These are phyloP conservation scores for Neurospora tetraspora DNA, from an alignment of 495 filamentous ascomycete species.

Conservation along the genomic window DNA sequence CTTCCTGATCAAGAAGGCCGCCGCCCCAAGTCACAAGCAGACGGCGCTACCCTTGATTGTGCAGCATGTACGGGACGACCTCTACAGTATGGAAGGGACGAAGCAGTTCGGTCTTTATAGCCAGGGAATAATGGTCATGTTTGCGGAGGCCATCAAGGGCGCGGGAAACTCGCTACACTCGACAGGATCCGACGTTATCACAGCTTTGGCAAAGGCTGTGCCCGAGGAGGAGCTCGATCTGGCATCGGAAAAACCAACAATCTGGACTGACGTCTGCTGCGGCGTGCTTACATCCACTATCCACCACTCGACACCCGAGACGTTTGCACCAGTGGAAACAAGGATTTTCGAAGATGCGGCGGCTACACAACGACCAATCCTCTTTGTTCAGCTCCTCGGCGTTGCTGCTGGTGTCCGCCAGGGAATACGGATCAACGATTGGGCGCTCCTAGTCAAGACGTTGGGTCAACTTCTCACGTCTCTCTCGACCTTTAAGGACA, in stretches of 20 bases:
- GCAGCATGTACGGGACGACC: constrained; percentile 55
- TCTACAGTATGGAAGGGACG: constrained; percentile 41
- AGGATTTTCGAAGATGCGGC: constrained; percentile 40
- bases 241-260: constrained; percentile 23
- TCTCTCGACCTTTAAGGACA: constrained; percentile 21
- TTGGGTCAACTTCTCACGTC: constrained; percentile 45
- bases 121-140: constrained; percentile 82
- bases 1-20: constrained; percentile 84
- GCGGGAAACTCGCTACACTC: constrained; percentile 74
- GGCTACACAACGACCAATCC: constrained; percentile 29
- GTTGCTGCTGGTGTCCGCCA: constrained; percentile 63
- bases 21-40: constrained; percentile 60
- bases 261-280: constrained; percentile 52
- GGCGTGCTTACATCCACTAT: constrained; percentile 71
- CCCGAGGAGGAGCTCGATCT: constrained; percentile 39
- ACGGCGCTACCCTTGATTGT: constrained; percentile 60
- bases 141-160: constrained; percentile 79
- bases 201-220: constrained; percentile 45
- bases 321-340: constrained; percentile 49
- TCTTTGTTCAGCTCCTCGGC: constrained; percentile 56
- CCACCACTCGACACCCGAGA: constrained; percentile 69
- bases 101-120: constrained; percentile 54
- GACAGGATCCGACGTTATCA: constrained; percentile 59
- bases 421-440: constrained; percentile 62
- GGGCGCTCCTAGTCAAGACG: constrained; percentile 53